These are phyloP conservation scores for Saccharomycopsis amapae DNA, from an alignment of 805 yeast genomes.

Conservation along the genomic window DNA sequence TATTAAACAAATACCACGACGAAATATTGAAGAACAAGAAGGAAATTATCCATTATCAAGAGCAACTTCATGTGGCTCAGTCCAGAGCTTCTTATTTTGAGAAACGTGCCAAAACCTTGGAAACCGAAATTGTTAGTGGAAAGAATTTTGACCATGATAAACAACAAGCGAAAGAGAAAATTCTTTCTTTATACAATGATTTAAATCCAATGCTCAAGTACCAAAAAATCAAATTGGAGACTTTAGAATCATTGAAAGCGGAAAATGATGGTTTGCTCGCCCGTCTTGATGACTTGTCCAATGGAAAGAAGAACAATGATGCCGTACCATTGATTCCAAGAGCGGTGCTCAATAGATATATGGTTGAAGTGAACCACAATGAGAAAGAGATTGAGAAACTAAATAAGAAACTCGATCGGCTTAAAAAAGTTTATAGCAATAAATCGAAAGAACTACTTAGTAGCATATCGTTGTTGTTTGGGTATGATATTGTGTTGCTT, in stretches of 20 bases:
- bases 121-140: neutral
- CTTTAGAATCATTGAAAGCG: slow-evolving; percentile 41
- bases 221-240: slow-evolving; percentile 50
- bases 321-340: slow-evolving; percentile 39
- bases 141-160: slow-evolving; percentile 31
- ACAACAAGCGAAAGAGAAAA: slow-evolving; percentile 36
- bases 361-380: slow-evolving; percentile 42
- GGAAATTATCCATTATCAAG: no score
- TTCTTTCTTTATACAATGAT: slow-evolving; percentile 50
- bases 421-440: slow-evolving; percentile 49
- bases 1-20: slow-evolving; percentile 30
- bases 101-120: neutral
- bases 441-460: slow-evolving; percentile 69
- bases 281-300: no score
- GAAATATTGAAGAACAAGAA: slow-evolving; percentile 36
- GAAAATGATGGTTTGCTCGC: slow-evolving; percentile 57
- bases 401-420: slow-evolving; percentile 45
- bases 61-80: no score
- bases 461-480: slow-evolving; percentile 59
- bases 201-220: slow-evolving; percentile 56
- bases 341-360: slow-evolving; percentile 55
- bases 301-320: neutral
- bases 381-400: slow-evolving; percentile 42
- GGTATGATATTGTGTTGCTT: slow-evolving; percentile 65
- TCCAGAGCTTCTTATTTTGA: neutral